Evolutionary conservation across 768 basidiomycete genomes (phyloP), one percentile per base, ranked within the genome.

Genomic region (Leccinum disarticulatum): DNA sequence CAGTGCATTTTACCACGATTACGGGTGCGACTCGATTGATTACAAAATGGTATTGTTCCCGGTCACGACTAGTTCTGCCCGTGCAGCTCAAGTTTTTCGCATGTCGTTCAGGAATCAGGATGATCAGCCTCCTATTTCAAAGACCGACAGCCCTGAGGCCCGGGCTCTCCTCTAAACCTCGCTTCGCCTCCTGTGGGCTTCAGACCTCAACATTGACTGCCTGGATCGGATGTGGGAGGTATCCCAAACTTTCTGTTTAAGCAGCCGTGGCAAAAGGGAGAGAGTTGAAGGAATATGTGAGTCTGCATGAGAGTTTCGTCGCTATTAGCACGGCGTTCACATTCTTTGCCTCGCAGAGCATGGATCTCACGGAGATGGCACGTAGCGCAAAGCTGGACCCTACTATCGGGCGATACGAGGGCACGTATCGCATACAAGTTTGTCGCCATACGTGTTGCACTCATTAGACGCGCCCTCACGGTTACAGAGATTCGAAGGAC

Each of bases 391-490:
- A 95, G 70, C 78, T 96, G 3, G 94, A 97, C 72, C 94, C 94
- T 1, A 87, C 86, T 6, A 97, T 97, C 72, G 94, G 94, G 3
- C 77, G 92, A 68, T 92, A 93, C 61, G 91, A 93, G 76, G 91
- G 90, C 82, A 61, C 25, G 66, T 56, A 19, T 33, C 7, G 2
- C 27, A 28, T 35, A 43, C 41, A 22, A 48, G 7, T 43, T 19
- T 38, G 15, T 62, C 52, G 4, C 4, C 3, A 25, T 15, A 33
- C 25, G 14, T 4, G 17, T 43, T 4, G 47, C 52, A 11, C 52
- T 61, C 31, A 62, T 33, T 11, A 43, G 43, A 19, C 10, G 2
- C n/a, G 1, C 43, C n/a, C n/a, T 10, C 43, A 4, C 5, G 43
- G 22, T 61, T 14, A 17, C 68, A 81, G 93, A 96, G 76, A 96